Percentiles rank a stretch among this genome's conserved stretches.
phyloP scores from a whole-genome alignment of 2,329 filamentous ascomycete genomes.

The Helminthosporium solani region DNA sequence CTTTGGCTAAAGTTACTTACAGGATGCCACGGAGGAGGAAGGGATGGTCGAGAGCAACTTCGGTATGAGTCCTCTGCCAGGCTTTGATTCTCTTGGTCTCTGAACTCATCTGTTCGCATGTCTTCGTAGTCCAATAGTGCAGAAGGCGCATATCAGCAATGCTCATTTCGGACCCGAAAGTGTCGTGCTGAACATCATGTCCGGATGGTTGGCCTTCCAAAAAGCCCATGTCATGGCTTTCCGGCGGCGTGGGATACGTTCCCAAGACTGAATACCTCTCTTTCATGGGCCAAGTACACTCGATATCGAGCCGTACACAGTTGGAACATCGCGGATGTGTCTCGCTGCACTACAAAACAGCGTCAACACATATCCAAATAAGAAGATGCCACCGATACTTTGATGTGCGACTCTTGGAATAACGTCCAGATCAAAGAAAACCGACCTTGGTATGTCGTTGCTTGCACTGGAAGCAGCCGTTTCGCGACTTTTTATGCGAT shows the following conservation, averaged over 20 bases:
- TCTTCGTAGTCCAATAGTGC: conserved; percentile 30
- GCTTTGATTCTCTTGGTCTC: conserved; percentile 11
- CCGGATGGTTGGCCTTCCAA: conserved; percentile 8
- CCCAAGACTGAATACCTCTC: conserved; percentile 17
- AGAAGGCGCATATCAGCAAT: conserved; percentile 31
- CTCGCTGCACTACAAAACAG: conserved; percentile 30
- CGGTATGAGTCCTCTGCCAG: conserved; percentile 23
- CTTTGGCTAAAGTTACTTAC: neutral
- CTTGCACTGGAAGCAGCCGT: conserved; percentile 35
- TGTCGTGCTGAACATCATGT: conserved; percentile 4
- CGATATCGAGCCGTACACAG: conserved; percentile 32
- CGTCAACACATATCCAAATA: neutral
- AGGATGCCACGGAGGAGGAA: conserved; percentile 34
- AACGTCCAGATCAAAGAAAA: too few species aligned
- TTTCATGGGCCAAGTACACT: conserved; percentile 28
- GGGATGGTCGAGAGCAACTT: conserved; percentile 28
- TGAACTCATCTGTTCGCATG: conserved; percentile 22
- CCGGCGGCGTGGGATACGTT: conserved; percentile 15
- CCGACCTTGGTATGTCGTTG: conserved; percentile 34
- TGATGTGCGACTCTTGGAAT: neutral
- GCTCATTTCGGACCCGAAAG: conserved; percentile 18
- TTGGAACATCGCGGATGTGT: conserved; percentile 31
- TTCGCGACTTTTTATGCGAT: conserved; percentile 34
- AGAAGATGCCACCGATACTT: too few species aligned
- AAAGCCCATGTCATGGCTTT: conserved; percentile 12